These are phyloP conservation scores for Magnusiomyces fungicola DNA, from an alignment of 1,139 yeast species.

Conservation along the genomic window DNA sequence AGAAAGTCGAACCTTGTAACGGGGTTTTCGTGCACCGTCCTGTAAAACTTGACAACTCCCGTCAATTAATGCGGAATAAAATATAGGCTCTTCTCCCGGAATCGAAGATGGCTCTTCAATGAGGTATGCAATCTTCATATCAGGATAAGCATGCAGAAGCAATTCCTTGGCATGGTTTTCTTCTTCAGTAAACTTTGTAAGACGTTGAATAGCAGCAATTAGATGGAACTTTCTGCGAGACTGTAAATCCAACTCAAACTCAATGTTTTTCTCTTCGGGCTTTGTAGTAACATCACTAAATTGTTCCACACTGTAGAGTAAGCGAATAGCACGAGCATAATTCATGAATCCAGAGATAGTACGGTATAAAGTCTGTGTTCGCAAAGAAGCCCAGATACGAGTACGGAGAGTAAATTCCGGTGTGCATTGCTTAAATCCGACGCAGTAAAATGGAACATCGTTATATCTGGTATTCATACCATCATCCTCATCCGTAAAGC, in stretches of 20 bases:
- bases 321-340: constrained; percentile 58
- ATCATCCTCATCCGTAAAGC: constrained; percentile 13
- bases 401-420: constrained; percentile 60
- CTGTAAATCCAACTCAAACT: constrained; percentile 41
- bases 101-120: constrained; percentile 41
- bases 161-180: constrained; percentile 52
- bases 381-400: constrained; percentile 72
- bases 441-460: constrained; percentile 60
- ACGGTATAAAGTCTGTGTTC: constrained; percentile 71
- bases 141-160: constrained; percentile 56
- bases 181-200: constrained; percentile 42
- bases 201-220: constrained; percentile 66
- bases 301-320: constrained; percentile 54
- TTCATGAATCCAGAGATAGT: constrained; percentile 74
- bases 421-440: constrained; percentile 62
- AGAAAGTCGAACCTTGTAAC: constrained; percentile 53
- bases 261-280: constrained; percentile 31
- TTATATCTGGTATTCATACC: constrained; percentile 18
- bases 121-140: constrained; percentile 51
- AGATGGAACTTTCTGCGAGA: constrained; percentile 58
- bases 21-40: constrained; percentile 40
- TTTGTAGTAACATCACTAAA: constrained; percentile 33
- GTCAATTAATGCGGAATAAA: constrained; percentile 59
- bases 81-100: constrained; percentile 32
- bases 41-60: constrained; percentile 39